Conservation (phyloP, 1,284 basidiomycete genomes). For the Thelephora terrestris region DNA sequence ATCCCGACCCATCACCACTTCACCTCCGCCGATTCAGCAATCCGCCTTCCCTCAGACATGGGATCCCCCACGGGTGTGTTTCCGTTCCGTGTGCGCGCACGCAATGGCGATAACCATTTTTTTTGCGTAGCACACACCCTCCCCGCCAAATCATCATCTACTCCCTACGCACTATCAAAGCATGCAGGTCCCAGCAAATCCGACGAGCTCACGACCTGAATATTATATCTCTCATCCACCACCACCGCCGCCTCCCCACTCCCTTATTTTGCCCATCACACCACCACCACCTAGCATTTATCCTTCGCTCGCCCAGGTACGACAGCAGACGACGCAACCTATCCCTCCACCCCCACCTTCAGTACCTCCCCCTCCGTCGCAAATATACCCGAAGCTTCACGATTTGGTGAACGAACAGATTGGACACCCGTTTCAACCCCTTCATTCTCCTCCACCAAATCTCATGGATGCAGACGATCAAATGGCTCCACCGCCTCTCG, state of each 20-base stretch:
- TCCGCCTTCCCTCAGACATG: too few species aligned
- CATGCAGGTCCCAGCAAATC: too few species aligned
- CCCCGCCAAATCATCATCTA: background rate
- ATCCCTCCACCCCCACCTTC: conserved; percentile 15
- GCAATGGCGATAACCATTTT: too few species aligned
- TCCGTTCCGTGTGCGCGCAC: too few species aligned
- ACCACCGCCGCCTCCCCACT: conserved; percentile 17
- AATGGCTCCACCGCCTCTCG: conserved; percentile 11
- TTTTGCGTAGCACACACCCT: conserved; percentile 8
- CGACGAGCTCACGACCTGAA: too few species aligned
- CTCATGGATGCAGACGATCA: conserved; percentile 28
- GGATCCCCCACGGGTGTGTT: too few species aligned
- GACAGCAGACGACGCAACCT: conserved; percentile 11
- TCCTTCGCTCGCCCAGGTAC: too few species aligned
- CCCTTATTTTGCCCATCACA: conserved; percentile 4
- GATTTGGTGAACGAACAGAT: too few species aligned
- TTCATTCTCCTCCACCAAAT: conserved; percentile 21
- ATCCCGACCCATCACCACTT: background rate
- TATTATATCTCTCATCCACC: conserved; percentile 9
- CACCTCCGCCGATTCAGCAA: too few species aligned
- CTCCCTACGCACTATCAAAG: background rate
- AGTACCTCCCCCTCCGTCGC: conserved; percentile 8
- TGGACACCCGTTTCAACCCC: background rate
- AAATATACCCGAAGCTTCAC: background rate
- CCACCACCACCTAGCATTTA: conserved; percentile 6